Conservation (phyloP, 2,329 filamentous ascomycete genomes). For the Fusarium nygamai region DNA sequence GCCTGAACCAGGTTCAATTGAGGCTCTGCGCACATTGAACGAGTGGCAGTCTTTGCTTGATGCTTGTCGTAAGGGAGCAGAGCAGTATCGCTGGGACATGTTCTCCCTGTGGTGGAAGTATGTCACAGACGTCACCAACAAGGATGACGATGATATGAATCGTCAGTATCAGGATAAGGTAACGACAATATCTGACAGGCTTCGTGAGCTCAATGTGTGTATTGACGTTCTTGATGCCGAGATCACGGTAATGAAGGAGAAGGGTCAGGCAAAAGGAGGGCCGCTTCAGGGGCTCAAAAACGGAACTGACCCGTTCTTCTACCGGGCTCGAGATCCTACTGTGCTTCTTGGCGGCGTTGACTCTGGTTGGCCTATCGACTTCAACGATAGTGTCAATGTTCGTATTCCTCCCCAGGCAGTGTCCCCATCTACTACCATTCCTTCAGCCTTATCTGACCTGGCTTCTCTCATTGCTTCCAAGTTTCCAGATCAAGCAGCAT, state of each 20-base stretch:
- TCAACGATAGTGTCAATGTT: background rate
- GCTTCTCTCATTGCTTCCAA: background rate
- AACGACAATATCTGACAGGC: background rate
- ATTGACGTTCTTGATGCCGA: background rate
- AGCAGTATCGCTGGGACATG: background rate
- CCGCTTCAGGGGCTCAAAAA: background rate
- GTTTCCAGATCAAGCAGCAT: background rate
- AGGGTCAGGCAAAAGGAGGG: background rate
- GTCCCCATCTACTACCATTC: background rate
- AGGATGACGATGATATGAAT: background rate
- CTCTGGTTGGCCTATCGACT: background rate
- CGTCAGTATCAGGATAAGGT: background rate
- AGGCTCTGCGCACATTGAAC: background rate
- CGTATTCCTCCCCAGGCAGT: background rate
- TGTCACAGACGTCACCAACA: background rate
- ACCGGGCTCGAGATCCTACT: background rate
- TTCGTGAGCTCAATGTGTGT: background rate
- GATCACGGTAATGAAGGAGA: background rate
- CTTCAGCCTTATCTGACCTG: background rate
- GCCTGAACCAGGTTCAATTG: background rate
- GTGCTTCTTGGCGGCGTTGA: background rate
- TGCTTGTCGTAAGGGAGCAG: background rate
- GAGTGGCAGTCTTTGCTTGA: background rate
- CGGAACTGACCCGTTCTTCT: background rate
- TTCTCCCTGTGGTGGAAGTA: background rate